These are phyloP conservation scores for Athelia sp. DNA, from an alignment of 1,284 basidiomycete genomes.

Conservation along the genomic window DNA sequence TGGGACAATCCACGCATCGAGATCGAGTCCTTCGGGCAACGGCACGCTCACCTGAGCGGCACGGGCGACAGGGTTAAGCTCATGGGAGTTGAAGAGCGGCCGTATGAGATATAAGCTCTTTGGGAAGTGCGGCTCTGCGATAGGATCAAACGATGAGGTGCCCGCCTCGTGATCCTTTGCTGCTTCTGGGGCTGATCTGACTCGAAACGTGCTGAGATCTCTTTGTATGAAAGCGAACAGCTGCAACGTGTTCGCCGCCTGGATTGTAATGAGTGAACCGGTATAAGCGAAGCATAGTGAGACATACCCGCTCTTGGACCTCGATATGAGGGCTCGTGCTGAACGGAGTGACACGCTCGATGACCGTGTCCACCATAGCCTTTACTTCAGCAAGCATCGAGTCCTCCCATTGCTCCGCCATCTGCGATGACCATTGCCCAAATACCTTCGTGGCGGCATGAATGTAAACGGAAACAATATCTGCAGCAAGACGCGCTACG, in stretches of 20 bases:
- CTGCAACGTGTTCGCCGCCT: slow-evolving; percentile 80
- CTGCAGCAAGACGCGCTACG: slow-evolving; percentile 48
- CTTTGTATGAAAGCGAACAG: slow-evolving; percentile 79
- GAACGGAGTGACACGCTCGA: slow-evolving; percentile 51
- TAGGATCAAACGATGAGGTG: slow-evolving; percentile 29
- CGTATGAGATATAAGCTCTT: slow-evolving; percentile 86
- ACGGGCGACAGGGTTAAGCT: slow-evolving; percentile 81
- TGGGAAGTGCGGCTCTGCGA: slow-evolving; percentile 58
- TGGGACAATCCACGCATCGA: slow-evolving; percentile 81
- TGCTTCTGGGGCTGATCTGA: slow-evolving; percentile 30
- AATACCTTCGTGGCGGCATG: slow-evolving; percentile 87
- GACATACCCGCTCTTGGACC: slow-evolving; percentile 85
- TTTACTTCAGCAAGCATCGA: slow-evolving; percentile 61
- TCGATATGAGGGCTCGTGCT: slow-evolving; percentile 69
- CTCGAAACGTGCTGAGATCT: slow-evolving; percentile 64
- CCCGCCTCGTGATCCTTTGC: slow-evolving; percentile 32
- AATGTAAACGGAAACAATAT: slow-evolving; percentile 72
- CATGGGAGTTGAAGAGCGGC: slow-evolving; percentile 77
- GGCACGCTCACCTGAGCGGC: slow-evolving; percentile 80
- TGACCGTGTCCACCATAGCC: slow-evolving; percentile 54
- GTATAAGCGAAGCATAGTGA: not conserved
- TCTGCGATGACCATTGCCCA: slow-evolving; percentile 74
- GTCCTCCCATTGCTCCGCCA: slow-evolving; percentile 74
- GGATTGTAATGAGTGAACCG: slow-evolving; percentile 3
- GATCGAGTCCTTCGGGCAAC: slow-evolving; percentile 79